A percentile compares a stretch with the other conserved stretches of the same genome.
These are phyloP conservation scores for Castanospermum australe DNA, from an alignment of 306 rosid species.

Conservation along the genomic window DNA sequence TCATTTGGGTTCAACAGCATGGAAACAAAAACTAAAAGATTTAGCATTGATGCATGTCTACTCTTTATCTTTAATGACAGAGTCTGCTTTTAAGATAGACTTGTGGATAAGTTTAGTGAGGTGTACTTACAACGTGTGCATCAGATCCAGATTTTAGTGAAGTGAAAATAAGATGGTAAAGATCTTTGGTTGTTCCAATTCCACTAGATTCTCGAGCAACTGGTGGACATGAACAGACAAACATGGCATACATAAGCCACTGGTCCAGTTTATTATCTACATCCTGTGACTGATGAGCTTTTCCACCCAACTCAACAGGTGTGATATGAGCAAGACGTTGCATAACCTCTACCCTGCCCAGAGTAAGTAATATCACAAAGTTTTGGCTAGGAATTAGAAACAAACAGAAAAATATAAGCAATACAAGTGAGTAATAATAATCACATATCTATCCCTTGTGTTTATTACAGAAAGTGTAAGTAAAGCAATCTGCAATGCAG, in stretches of 20 bases:
- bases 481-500: neutral
- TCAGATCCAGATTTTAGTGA: constrained; percentile 94
- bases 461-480: constrained; percentile 1
- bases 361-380: constrained; percentile 24
- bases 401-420: neutral
- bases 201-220: constrained; percentile 67
- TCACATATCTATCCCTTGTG: neutral
- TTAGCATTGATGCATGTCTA: constrained; percentile 5
- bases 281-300: constrained; percentile 93
- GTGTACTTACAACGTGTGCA: constrained; percentile 72
- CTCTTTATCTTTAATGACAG: constrained; percentile 13
- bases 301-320: constrained; percentile 94
- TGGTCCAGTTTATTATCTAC: constrained; percentile 94
- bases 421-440: neutral
- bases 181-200: constrained; percentile 69
- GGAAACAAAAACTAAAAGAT: neutral
- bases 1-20: neutral
- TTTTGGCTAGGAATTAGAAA: constrained; percentile 10
- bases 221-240: constrained; percentile 95
- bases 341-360: constrained; percentile 84
- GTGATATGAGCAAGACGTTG: constrained; percentile 95
- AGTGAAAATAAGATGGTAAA: constrained; percentile 88
- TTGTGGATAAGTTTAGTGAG: constrained; percentile 16
- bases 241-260: constrained; percentile 99
- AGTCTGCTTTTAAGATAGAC: constrained; percentile 12